Evolutionary conservation across 2,329 filamentous ascomycete species (phyloP).

Genomic region (Peltaster fructicola): DNA sequence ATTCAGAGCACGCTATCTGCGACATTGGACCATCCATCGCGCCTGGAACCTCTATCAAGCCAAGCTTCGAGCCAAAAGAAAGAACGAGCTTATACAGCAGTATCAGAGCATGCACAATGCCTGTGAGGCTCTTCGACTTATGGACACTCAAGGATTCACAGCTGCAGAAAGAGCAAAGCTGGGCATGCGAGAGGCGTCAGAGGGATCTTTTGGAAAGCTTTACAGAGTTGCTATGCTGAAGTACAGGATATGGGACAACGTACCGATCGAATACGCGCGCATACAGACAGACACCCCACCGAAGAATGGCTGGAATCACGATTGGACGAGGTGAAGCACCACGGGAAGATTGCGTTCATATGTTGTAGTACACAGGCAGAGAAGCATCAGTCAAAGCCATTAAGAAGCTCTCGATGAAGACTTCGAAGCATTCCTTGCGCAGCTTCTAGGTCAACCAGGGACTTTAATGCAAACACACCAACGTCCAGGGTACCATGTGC

Average conservation of each 20-base stretch:
- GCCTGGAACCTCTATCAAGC: constrained; percentile 73
- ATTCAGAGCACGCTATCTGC: constrained; percentile 50
- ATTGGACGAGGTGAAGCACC: constrained; percentile 51
- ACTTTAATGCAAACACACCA: constrained; percentile 33
- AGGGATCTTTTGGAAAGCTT: constrained; percentile 47
- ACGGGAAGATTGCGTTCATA: no score
- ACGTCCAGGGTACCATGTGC: constrained; percentile 31
- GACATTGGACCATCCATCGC: constrained; percentile 98
- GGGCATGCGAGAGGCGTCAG: constrained; percentile 15
- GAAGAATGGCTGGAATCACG: constrained; percentile 76
- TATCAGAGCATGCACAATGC: constrained; percentile 71
- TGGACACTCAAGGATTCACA: constrained; percentile 26
- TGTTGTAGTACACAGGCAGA: no score
- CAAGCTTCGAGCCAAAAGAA: constrained; percentile 44
- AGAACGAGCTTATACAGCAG: constrained; percentile 57
- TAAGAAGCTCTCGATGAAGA: constrained; percentile 15
- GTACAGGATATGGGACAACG: constrained; percentile 61
- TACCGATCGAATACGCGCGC: constrained; percentile 84
- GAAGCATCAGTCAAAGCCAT: constrained; percentile 1
- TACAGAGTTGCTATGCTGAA: constrained; percentile 85
- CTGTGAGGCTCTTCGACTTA: constrained; percentile 60
- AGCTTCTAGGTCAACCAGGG: constrained; percentile 23
- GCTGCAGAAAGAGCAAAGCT: constrained; percentile 11
- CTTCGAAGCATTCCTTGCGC: constrained; percentile 21
- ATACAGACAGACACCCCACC: constrained; percentile 69